Evolutionary conservation across 805 yeast genomes (phyloP).

Genomic region (Saccharomycopsis selenospora): DNA sequence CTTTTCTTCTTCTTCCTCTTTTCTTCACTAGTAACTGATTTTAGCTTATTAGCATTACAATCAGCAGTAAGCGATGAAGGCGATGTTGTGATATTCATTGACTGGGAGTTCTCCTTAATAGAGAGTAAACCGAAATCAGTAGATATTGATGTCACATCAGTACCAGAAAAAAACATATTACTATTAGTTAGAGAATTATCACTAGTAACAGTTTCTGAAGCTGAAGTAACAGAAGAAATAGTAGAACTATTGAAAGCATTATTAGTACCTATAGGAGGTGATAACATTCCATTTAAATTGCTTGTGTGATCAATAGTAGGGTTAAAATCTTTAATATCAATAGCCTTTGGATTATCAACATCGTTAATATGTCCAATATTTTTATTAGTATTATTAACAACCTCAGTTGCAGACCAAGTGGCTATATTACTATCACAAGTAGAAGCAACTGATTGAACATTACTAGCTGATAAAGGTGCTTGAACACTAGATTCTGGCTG

Average conservation of each 20-base stretch:
- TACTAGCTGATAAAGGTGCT: not conserved
- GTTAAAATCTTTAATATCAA: no score
- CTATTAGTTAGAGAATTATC: not conserved
- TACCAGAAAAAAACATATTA: not conserved
- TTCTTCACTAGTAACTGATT: not conserved
- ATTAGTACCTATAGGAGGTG: not conserved
- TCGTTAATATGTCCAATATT: no score
- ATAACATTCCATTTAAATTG: not conserved
- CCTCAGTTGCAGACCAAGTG: no score
- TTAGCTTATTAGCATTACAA: not conserved
- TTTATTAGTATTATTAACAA: no score
- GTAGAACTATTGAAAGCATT: not conserved
- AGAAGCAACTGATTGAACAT: not conserved
- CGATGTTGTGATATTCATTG: not conserved
- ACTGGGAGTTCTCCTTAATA: not conserved
- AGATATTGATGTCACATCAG: not conserved
- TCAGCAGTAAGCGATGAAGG: not conserved
- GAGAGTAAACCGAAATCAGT: not conserved
- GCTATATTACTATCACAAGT: no score
- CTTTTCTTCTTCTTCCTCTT: not conserved
- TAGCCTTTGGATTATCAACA: no score
- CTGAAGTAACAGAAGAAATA: not conserved
- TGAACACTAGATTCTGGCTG: no score
- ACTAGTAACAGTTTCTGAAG: not conserved
- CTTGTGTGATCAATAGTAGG: no score